Base-by-base conservation (phyloP, 345 rosid genomes). In the Citrus inodora region DNA sequence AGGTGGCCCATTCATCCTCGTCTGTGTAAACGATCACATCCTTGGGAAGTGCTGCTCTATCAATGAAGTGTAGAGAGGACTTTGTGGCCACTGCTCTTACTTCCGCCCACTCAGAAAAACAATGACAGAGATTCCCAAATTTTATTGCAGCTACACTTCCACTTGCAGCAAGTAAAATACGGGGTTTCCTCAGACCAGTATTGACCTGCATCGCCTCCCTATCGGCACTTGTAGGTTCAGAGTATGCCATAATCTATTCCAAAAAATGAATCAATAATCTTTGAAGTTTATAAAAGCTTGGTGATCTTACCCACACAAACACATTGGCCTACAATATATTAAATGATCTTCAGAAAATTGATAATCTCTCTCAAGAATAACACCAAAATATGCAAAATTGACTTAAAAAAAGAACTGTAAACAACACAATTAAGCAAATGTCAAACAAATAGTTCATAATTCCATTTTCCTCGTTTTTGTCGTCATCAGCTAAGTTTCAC, bases 61-160 rank as follows among this genome's bases (percentile, higher is more conserved):
- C 95, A 58, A 96, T 86, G 85, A 96, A 96, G 84, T 89, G 97
- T 38, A 96, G 87, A 80, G 99, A 86, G 65, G 97, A 86, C 78
- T 68, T 87, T 0, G 98, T 87, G 38, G 90, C 97, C 32, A 90
- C 94, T 9, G 98, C 98, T 85, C 82, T 92, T 27, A 94, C 94
- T 82, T 96, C 95, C 1, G 97, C 97, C 98, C 98, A 96, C 56
- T 89, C 97, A 7, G 89, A 77, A 86, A 96, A 96, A 80, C 92
- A 87, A 56, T 87, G 95, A 78, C 98, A 92, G 69, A 93, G 94
- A 81, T 91, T 92, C 9, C 87, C 97, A 81, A 95, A 92, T 85
- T 93, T 91, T 71, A 95, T 87, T 30, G 99, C 96, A 35, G 99
- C 97, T 37, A 93, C 97, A 70, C 99, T 90, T 80, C 99, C 98